These are phyloP conservation scores for Prunus salicina DNA, from an alignment of 306 rosid genomes.

Conservation along the genomic window DNA sequence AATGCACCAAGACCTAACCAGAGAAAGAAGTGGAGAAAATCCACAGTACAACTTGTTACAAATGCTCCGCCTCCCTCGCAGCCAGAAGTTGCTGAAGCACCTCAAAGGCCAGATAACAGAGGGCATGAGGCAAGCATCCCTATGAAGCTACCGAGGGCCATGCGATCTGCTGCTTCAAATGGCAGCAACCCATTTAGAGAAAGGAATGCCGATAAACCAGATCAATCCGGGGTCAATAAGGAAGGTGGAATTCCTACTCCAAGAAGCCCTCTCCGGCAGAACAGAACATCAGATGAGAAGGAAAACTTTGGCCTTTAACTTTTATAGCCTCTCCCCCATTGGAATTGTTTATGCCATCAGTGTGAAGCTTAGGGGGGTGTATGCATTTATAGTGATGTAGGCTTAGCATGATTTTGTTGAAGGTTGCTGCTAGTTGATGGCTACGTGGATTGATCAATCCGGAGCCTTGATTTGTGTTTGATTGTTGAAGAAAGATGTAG, in stretches of 20 bases:
- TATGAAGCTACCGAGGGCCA: conserved; percentile 55
- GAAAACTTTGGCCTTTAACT: conserved; percentile 62
- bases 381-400: not conserved
- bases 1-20: conserved; percentile 54
- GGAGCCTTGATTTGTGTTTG: not conserved
- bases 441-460: conserved; percentile 3
- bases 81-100: conserved; percentile 33
- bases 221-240: conserved; percentile 45
- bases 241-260: conserved; percentile 41
- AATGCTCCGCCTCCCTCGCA: conserved; percentile 41
- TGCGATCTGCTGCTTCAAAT: conserved; percentile 46
- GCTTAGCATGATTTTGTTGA: not conserved
- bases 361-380: not conserved
- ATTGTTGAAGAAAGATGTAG: conserved; percentile 10
- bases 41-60: conserved; percentile 63
- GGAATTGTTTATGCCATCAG: conserved; percentile 1
- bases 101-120: conserved; percentile 37
- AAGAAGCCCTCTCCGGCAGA: conserved; percentile 43
- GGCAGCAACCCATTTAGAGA: conserved; percentile 53
- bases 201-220: conserved; percentile 54
- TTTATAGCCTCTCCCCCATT: not conserved
- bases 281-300: conserved; percentile 60
- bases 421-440: not conserved
- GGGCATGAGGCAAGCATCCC: conserved; percentile 44
- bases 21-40: conserved; percentile 70